Base-by-base conservation (phyloP, 305 asterid species). In the Rubia tinctorum region DNA sequence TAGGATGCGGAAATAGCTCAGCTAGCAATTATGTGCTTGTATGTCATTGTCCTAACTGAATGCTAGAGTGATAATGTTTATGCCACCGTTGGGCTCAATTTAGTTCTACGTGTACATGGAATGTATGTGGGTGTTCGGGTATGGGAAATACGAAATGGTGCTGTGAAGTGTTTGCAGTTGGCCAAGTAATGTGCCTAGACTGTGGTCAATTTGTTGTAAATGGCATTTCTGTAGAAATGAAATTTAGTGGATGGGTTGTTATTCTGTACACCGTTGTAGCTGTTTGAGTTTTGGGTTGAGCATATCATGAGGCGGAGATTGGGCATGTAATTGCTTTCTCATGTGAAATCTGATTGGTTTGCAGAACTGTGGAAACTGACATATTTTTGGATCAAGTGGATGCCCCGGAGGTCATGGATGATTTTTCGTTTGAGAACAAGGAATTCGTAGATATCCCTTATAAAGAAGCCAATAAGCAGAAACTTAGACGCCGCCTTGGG, bases 311-410 rank as follows among this genome's bases (percentile, higher is more conserved):
- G 49, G 39, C 5, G 39, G 5, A 34, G 39, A 34, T 34, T 68
- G 23, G 53, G 44, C 51, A 25, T 71, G 49, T 82, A 71, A 76
- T 61, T 73, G 5, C 25, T 65, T 59, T 53, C 71, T 63, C 67
- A 47, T 34, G 17, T 58, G 13, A n/a, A 69, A 30, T 47, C 42
- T 77, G 18, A 10, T 73, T 70, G 73, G 40, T 81, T 73, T 83
- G 76, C 96, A 94, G 99, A 80, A 88, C 97, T 8, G 87, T 89
- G 60, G 97, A 94, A 81, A 96, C 89, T 82, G 96, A 91, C 78
- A 82, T 91, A 83, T 68, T 88, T 77, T 83, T 91, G 81, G 97
- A 91, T 80, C 92, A 82, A 53, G 88, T 86, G 75, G 97, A 94
- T 65, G 76, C 97, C 70, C 91, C 93, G 4, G 97, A 94, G 82